These are phyloP conservation scores for Lachnellula suecica DNA, from an alignment of 2,329 filamentous ascomycete genomes.

Conservation along the genomic window DNA sequence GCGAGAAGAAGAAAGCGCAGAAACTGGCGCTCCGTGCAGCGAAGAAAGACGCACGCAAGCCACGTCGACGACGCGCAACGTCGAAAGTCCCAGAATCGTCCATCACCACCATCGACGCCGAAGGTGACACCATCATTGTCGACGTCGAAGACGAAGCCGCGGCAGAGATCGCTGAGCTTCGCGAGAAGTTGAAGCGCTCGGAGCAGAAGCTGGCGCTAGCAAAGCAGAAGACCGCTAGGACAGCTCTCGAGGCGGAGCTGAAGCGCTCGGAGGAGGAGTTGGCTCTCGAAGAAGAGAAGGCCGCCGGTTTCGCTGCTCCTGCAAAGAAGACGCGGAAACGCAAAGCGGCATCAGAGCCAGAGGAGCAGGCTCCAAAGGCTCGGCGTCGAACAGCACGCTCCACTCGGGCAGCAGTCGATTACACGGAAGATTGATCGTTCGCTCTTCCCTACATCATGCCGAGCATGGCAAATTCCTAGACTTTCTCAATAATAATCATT, in stretches of 20 bases:
- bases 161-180: neutral
- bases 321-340: neutral
- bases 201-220: neutral
- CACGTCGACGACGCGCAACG: neutral
- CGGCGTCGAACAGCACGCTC: neutral
- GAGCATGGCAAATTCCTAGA: no score
- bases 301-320: neutral
- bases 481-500: neutral
- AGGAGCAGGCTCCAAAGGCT: neutral
- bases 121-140: neutral
- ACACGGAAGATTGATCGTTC: neutral
- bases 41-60: no score
- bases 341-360: neutral
- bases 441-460: no score
- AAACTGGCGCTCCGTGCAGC: no score
- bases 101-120: neutral
- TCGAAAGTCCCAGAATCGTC: neutral
- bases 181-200: neutral
- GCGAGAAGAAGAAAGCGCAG: no score
- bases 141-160: neutral
- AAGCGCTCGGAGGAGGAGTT: neutral
- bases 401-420: neutral
- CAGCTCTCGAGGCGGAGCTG: neutral
- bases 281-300: neutral
- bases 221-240: neutral